Base-by-base conservation (phyloP, 805 yeast species). In the Candida lessepsii region DNA sequence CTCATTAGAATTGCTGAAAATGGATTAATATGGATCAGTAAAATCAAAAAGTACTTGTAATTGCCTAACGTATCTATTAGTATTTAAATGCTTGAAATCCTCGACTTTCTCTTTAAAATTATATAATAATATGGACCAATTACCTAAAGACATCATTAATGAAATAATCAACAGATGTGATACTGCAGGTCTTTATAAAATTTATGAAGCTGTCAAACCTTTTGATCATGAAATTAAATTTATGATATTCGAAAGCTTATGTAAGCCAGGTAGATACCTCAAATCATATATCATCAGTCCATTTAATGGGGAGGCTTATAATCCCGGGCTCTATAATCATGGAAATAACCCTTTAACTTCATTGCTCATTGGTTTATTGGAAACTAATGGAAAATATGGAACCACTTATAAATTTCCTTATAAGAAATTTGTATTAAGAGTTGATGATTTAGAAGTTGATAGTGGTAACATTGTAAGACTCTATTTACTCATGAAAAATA, bases 141-240 rank as follows among this genome's bases (percentile, higher is more conserved):
- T 32, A 15, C 27, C 35, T 9, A 13, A 32, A 18, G 35, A 32
- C 15, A 13, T 32, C 14, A 20, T 32, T 21, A 13, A 32, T 21
- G 27, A 32, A 21, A 32, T 32, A 9, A 19, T 32, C 15, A 27
- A 32, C 5, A 32, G 14, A 18, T 32, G 35, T 20, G 35, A 32
- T 32, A 13, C 35, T 5, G 14, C 14, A 9, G 35, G 14, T 5
- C 11, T 32, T 5, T 5, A 3, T 18, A 14, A 19, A 9, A 4
- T 32, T 9, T 32, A 21, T 19, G 4, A 32, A 21, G 26, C 26
- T 9, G 13, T 20, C 3, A 15, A 20, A n/a, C 33, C 33, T 5
- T 16, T 19, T 13, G 5, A 31, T 15, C 24, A 19, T n/a, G 26
- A 31, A 13, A 15, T 28, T 7, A 28, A 28, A 28, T 5, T 5